A percentile compares a stretch with the other conserved stretches of the same genome.
Conservation (phyloP, 768 basidiomycete genomes). For the Clitopilus passeckerianus region DNA sequence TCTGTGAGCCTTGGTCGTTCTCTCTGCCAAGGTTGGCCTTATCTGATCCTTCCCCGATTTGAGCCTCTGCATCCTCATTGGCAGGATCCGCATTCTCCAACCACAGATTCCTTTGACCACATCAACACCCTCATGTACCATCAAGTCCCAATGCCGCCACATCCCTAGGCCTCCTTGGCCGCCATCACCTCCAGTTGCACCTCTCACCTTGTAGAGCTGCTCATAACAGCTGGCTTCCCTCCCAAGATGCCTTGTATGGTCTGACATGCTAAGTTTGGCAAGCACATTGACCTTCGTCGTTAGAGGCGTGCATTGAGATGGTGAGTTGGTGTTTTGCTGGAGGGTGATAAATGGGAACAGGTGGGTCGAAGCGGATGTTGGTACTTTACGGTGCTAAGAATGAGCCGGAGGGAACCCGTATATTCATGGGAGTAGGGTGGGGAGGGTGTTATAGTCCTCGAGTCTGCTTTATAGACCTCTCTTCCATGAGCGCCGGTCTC, state of each 20-base stretch:
- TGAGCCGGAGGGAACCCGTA: neutral
- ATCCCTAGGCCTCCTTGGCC: neutral
- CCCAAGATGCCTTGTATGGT: neutral
- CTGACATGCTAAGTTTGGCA: neutral
- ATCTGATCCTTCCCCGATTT: neutral
- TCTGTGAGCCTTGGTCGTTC: no score
- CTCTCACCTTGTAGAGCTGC: neutral
- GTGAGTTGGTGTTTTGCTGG: neutral
- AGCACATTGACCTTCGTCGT: neutral
- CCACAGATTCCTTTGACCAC: no score
- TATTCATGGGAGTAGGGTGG: neutral
- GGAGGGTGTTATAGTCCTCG: neutral
- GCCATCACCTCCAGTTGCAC: neutral
- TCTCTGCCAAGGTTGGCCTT: no score
- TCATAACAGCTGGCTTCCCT: neutral
- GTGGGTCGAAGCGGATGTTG: neutral
- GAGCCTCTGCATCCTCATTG: neutral
- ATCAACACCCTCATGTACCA: no score
- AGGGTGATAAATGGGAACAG: neutral
- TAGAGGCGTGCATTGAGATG: neutral
- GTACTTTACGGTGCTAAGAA: neutral
- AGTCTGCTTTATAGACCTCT: neutral
- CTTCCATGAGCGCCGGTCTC: neutral
- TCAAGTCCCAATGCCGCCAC: neutral
- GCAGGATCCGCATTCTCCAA: neutral